phyloP scores from a whole-genome alignment of 2,329 filamentous ascomycete genomes.

The Penicillium thymicola region DNA sequence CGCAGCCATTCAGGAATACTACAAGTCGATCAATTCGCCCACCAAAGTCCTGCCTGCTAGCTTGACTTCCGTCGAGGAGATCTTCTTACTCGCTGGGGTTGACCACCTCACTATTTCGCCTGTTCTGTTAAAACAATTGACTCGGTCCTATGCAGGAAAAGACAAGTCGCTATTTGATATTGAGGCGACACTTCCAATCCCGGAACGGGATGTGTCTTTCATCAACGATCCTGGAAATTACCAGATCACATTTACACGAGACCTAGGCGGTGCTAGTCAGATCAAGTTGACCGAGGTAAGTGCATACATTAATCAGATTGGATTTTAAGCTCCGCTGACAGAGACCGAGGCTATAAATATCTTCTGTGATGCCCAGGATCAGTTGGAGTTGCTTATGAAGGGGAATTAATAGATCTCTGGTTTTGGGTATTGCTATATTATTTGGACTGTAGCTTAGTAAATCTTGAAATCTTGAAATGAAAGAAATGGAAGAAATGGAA shows the following conservation, averaged over 20 bases:
- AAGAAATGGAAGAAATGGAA: background rate
- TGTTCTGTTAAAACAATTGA: slow-evolving; percentile 49
- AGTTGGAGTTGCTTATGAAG: slow-evolving; percentile 43
- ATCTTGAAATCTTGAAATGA: too few relatives aligned
- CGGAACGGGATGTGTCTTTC: slow-evolving; percentile 23
- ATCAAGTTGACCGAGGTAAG: slow-evolving; percentile 48
- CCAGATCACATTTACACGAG: slow-evolving; percentile 52
- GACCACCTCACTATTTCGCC: slow-evolving; percentile 60
- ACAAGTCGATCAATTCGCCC: slow-evolving; percentile 33
- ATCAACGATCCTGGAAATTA: slow-evolving; percentile 48
- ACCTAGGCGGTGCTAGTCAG: slow-evolving; percentile 40
- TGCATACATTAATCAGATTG: background rate
- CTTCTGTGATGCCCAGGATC: slow-evolving; percentile 56
- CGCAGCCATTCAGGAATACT: slow-evolving; percentile 53
- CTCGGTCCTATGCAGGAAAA: slow-evolving; percentile 37
- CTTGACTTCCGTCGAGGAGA: slow-evolving; percentile 56
- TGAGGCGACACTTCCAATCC: slow-evolving; percentile 10
- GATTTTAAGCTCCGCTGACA: background rate
- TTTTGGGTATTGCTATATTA: background rate
- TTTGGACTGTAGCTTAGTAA: background rate
- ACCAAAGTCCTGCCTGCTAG: slow-evolving; percentile 58
- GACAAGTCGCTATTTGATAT: slow-evolving; percentile 31
- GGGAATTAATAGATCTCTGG: background rate
- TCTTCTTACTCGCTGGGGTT: slow-evolving; percentile 57
- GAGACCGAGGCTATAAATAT: slow-evolving; percentile 51